phyloP scores from a whole-genome alignment of 805 yeast species.

The Isabelozyma heimii region DNA sequence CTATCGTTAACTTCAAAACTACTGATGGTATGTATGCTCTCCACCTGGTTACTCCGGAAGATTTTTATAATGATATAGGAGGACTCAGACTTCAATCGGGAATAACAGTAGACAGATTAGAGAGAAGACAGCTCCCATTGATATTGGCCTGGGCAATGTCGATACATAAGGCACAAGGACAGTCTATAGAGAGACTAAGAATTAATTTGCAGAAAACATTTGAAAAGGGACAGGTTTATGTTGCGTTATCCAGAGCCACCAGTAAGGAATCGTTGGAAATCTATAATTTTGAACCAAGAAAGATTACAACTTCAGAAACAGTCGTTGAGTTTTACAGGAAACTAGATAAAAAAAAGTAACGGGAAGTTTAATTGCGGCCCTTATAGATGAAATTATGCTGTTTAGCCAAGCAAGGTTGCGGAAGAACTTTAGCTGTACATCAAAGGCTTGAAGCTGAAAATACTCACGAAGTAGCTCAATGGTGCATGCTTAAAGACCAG shows the following conservation, averaged over 20 bases:
- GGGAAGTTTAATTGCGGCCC: too few species aligned
- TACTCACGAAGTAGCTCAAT: too few species aligned
- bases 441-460: too few species aligned
- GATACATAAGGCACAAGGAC: conserved; percentile 84
- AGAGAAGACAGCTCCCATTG: conserved; percentile 63
- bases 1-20: conserved; percentile 47
- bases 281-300: conserved; percentile 56
- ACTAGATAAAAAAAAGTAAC: not conserved
- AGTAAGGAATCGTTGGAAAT: conserved; percentile 65
- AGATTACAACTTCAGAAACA: conserved; percentile 40
- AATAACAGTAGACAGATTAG: conserved; percentile 29
- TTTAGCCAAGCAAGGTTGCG: too few species aligned
- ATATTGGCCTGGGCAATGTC: conserved; percentile 80
- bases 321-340: conserved; percentile 32
- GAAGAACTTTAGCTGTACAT: too few species aligned
- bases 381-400: too few species aligned
- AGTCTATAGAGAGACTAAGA: conserved; percentile 66
- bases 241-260: conserved; percentile 77
- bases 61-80: conserved; percentile 29
- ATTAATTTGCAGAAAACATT: conserved; percentile 67
- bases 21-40: conserved; percentile 25
- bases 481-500: too few species aligned
- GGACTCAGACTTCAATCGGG: conserved; percentile 27
- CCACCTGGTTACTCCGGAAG: conserved; percentile 28
- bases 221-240: conserved; percentile 83